These are phyloP conservation scores for Carallia pectinifolia DNA, from an alignment of 345 rosid species.

Conservation along the genomic window DNA sequence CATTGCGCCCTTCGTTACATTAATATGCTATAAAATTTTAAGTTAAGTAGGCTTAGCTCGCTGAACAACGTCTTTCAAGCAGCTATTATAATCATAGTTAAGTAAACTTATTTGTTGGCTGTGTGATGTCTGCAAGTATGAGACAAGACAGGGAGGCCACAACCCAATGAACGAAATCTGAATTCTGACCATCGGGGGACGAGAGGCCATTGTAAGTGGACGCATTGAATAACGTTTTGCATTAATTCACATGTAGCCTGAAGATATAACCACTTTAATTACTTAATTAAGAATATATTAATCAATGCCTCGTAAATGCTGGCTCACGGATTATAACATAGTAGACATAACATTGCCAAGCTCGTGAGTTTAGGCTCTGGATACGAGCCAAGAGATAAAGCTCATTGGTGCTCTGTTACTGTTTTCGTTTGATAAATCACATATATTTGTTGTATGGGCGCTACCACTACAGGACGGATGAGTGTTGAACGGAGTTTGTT, in stretches of 20 bases:
- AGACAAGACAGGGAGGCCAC: conserved; percentile 17
- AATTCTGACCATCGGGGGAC: conserved; percentile 30
- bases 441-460: too few species aligned
- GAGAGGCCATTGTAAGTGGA: conserved; percentile 33
- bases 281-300: not conserved
- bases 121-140: conserved; percentile 10
- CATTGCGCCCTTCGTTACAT: not conserved
- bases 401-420: not conserved
- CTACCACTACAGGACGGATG: too few species aligned
- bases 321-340: conserved; percentile 9
- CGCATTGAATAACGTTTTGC: conserved; percentile 7
- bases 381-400: not conserved
- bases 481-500: too few species aligned
- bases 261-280: not conserved
- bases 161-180: not conserved
- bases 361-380: conserved; percentile 7
- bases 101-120: not conserved
- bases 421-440: not conserved
- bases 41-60: too few species aligned
- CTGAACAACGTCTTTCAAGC: not conserved
- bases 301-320: conserved; percentile 16
- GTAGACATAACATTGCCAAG: not conserved
- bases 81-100: not conserved
- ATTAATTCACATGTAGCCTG: not conserved
- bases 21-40: not conserved